Conservation (phyloP, 306 rosid species). For the Gynostemma pentaphyllum region DNA sequence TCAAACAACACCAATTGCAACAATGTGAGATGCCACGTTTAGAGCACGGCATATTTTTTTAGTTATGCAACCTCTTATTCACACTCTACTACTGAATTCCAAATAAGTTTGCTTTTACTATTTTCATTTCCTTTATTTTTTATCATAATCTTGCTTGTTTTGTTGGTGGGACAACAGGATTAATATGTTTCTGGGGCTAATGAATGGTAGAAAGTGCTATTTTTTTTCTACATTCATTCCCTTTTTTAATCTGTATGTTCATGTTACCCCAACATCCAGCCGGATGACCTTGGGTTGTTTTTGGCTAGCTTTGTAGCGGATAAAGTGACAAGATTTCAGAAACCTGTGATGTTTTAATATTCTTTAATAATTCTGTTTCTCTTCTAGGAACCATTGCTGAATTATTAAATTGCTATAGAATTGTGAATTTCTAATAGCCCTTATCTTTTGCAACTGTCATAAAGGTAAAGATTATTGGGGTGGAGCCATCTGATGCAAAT, state of each 20-base stretch:
- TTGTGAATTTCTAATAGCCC: not conserved
- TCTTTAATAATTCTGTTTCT: not conserved
- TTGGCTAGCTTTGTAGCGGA: not conserved
- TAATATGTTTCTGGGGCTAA: not conserved
- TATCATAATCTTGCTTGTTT: too few species aligned
- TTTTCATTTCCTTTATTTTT: not conserved
- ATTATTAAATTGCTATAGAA: not conserved
- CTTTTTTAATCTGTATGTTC: not conserved
- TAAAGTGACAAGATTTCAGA: not conserved
- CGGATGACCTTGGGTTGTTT: not conserved
- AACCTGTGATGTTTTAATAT: not conserved
- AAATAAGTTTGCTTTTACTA: too few species aligned
- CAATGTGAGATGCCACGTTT: too few species aligned
- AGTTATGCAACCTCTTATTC: too few species aligned
- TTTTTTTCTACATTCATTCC: not conserved
- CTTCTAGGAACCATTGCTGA: not conserved
- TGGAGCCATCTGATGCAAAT: slow-evolving; percentile 90
- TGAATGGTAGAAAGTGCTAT: not conserved
- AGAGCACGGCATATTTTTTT: too few species aligned
- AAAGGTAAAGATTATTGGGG: slow-evolving; percentile 90
- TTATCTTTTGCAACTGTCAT: slow-evolving; percentile 2
- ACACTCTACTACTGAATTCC: too few species aligned
- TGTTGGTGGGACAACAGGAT: not conserved
- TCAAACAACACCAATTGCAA: too few species aligned
- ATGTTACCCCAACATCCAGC: not conserved